Evolutionary conservation across 169 alveolate genomes (phyloP).

Genomic region (Plasmodium falciparum): DNA sequence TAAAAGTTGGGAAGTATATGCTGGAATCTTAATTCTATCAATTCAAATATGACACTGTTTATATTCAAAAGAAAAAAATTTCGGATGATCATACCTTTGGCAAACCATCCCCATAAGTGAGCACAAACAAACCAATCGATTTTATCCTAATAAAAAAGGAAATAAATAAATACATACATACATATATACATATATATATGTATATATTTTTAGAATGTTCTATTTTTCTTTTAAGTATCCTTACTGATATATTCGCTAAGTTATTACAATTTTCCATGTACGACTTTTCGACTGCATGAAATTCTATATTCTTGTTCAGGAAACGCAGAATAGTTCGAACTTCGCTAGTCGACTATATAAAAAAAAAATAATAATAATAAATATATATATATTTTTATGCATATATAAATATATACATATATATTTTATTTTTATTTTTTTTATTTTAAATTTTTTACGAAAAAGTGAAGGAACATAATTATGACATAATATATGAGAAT

Average conservation of each 20-base stretch:
- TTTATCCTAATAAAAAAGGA: constrained; percentile 54
- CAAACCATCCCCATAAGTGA: constrained; percentile 41
- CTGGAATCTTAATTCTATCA: constrained; percentile 50
- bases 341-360: constrained; percentile 40
- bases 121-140: constrained; percentile 38
- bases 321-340: constrained; percentile 3
- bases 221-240: not conserved
- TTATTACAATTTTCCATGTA: constrained; percentile 61
- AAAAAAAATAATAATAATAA: not conserved
- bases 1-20: constrained; percentile 68
- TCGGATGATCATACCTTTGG: constrained; percentile 21
- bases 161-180: not conserved
- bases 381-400: not conserved
- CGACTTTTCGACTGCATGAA: constrained; percentile 27
- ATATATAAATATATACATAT: not conserved
- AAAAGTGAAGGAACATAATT: constrained; percentile 3
- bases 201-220: not conserved
- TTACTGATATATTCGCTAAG: constrained; percentile 8
- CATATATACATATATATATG: not conserved
- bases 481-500: constrained; percentile 15
- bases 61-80: constrained; percentile 39
- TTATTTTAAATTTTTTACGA: constrained; percentile 19
- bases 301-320: constrained; percentile 2
- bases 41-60: constrained; percentile 40
- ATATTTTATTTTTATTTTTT: not conserved